Percentiles rank a stretch among this genome's conserved stretches.
Evolutionary conservation across 257 asterid species (phyloP).

Genomic region (Asclepias syriaca): DNA sequence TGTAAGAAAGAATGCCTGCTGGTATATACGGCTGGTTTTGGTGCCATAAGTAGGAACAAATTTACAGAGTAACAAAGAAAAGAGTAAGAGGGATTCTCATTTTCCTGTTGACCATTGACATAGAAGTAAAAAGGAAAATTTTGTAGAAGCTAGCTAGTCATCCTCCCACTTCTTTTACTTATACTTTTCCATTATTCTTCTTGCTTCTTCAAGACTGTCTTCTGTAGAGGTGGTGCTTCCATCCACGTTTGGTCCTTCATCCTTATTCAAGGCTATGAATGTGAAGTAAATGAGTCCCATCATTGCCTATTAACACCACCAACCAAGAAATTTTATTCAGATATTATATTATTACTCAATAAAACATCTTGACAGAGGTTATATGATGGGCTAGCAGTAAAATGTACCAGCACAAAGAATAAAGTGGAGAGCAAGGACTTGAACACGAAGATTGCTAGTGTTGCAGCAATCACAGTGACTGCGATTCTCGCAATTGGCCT

Average conservation of each 20-base stretch:
- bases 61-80: background rate
- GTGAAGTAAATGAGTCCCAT: conserved; percentile 83
- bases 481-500: conserved; percentile 80
- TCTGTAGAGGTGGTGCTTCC: conserved; percentile 56
- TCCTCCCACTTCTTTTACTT: conserved; percentile 31
- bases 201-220: conserved; percentile 88
- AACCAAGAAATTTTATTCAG: background rate
- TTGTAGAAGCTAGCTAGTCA: background rate
- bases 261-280: conserved; percentile 81
- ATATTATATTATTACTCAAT: no score
- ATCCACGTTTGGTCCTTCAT: conserved; percentile 63
- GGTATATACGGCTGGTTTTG: background rate
- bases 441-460: conserved; percentile 53
- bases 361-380: background rate
- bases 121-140: background rate
- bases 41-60: background rate
- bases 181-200: conserved; percentile 90
- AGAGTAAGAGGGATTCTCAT: background rate
- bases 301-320: conserved; percentile 52
- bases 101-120: background rate
- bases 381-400: background rate
- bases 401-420: conserved; percentile 73
- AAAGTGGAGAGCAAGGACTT: conserved; percentile 87
- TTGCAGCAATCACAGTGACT: conserved; percentile 47
- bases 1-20: background rate